These are phyloP conservation scores for Fraxinus sp. DNA, from an alignment of 305 asterid species.

Conservation along the genomic window DNA sequence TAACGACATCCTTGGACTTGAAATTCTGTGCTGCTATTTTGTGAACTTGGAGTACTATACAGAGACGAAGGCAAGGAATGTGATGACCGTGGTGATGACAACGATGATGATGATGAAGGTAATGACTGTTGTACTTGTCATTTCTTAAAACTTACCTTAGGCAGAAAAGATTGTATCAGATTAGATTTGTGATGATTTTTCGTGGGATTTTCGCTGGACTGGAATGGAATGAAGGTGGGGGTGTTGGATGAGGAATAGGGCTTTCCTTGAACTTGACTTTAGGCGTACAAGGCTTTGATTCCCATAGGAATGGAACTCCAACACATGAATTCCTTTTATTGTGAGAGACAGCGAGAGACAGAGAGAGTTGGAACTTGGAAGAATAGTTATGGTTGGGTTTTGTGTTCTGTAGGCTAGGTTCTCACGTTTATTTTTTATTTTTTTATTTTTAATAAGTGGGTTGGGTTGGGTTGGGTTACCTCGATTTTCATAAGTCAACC, in stretches of 20 bases:
- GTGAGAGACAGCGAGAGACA: no score
- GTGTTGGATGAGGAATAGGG: conserved; percentile 52
- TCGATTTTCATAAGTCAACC: no score
- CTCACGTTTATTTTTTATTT: no score
- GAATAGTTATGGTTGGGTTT: no score
- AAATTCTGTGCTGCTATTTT: neutral
- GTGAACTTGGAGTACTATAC: neutral
- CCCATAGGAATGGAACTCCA: conserved; percentile 60
- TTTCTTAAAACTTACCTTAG: conserved; percentile 34
- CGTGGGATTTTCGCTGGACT: conserved; percentile 25
- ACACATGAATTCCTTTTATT: conserved; percentile 29
- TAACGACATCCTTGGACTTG: conserved; percentile 20
- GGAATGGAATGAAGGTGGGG: conserved; percentile 52
- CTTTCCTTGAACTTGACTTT: conserved; percentile 30
- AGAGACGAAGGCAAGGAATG: conserved; percentile 38
- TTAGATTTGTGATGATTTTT: conserved; percentile 15
- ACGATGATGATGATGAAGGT: conserved; percentile 5
- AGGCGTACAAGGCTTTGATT: conserved; percentile 58
- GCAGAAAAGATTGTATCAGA: conserved; percentile 25
- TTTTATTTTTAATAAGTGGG: no score
- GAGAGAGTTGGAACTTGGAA: no score
- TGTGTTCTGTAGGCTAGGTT: no score
- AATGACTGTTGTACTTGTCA: conserved; percentile 24
- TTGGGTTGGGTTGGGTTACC: no score
- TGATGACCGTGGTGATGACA: conserved; percentile 16